phyloP scores from a whole-genome alignment of 352 stramenopile species.

The Phytophthora meadii region DNA sequence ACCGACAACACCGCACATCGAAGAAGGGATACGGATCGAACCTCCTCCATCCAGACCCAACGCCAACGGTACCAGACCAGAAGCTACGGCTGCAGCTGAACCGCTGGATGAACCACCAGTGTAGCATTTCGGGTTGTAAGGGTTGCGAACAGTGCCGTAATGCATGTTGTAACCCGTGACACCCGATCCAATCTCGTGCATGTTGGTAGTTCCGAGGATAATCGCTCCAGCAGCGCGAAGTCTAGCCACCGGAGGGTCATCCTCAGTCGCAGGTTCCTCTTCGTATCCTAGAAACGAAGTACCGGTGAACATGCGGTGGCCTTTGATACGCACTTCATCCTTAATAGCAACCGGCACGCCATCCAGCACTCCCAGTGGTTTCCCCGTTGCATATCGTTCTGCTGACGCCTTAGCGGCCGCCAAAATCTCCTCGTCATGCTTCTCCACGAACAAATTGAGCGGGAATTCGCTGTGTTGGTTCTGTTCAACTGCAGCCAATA shows the following conservation, averaged over 20 bases:
- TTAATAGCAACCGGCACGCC: constrained; percentile 91
- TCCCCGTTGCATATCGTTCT: constrained; percentile 70
- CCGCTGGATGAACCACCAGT: constrained; percentile 92
- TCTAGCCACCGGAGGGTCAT: constrained; percentile 63
- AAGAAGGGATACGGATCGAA: constrained; percentile 91
- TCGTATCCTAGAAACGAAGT: constrained; percentile 80
- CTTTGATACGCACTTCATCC: constrained; percentile 83
- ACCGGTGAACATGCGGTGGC: constrained; percentile 71
- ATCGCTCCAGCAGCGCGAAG: constrained; percentile 82
- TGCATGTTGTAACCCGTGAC: constrained; percentile 85
- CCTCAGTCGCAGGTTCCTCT: constrained; percentile 42
- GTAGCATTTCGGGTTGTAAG: constrained; percentile 87
- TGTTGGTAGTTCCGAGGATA: constrained; percentile 90
- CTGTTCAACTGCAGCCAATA: constrained; percentile 60
- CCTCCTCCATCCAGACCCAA: constrained; percentile 90
- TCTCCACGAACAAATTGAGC: constrained; percentile 79
- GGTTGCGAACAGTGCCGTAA: constrained; percentile 80
- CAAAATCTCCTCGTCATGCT: constrained; percentile 76
- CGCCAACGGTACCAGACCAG: constrained; percentile 88
- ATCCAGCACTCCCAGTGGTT: constrained; percentile 81
- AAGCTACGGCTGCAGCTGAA: constrained; percentile 86
- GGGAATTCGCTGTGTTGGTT: constrained; percentile 59
- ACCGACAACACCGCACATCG: constrained; percentile 89
- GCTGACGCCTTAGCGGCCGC: constrained; percentile 69
- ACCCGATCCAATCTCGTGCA: constrained; percentile 86